Base-by-base conservation (phyloP, 495 filamentous ascomycete species). In the Hypoxylon trugodes region DNA sequence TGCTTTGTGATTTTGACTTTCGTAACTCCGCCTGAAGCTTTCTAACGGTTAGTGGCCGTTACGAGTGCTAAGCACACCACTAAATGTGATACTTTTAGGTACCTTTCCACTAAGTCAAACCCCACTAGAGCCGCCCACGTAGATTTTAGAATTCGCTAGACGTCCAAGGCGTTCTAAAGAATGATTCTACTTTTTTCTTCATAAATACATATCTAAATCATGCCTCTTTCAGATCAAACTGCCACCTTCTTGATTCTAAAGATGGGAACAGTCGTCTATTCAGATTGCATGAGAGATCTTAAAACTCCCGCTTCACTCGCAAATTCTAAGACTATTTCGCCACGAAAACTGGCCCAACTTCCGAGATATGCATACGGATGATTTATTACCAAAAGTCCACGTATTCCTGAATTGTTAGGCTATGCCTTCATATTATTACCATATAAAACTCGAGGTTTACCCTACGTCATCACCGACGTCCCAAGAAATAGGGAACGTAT, bases 371-470 rank as follows among this genome's bases (percentile, higher is more conserved):
- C 58, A 16, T 57, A 58, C 16, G 58, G 64, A 40, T 67, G 58
- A 61, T 42, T 30, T 51, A 18, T 6, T 47, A 9, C 35, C 4
- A 2, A 41, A 30, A 6, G 10, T 33, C 19, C 22, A 30, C 24
- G 18, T 4, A 38, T 25, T 38, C 43, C 16, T 19, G n/a, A 56
- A 51, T 10, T 18, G 13, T 22, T 52, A 73, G 63, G 73, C 73
- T 76, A 78, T 80, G 92, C 90, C 90, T 78, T 87, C 89, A 28
- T 97, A 95, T 76, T 93, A 92, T 76, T 98, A 93, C 68, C 94
- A 98, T 69, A 73, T 98, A 24, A 87, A 87, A 66, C 85, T 98
- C 69, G 94, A 98, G 81, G 81, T 97, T 48, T 89, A 89, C 74
- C 73, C 84, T 59, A 75, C 80, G 50, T 76, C 82, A 12, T 76